Percentiles rank a stretch among this genome's conserved stretches.
Conservation (phyloP, 331 rosid species). For the Quercus tomentella region DNA sequence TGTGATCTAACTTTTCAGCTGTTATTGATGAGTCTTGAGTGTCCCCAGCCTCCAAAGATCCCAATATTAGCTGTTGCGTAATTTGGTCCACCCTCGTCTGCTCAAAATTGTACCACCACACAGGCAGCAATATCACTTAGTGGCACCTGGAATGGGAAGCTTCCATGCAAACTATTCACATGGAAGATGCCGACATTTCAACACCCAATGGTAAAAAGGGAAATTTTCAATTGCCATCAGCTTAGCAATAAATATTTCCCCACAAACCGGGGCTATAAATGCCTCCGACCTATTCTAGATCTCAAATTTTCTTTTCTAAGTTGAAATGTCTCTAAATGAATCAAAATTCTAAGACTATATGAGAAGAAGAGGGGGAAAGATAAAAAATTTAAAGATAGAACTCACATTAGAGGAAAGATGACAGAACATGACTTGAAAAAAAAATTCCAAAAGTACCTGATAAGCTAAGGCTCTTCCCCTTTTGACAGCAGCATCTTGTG, state of each 20-base stretch:
- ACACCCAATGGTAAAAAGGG: constrained; percentile 28
- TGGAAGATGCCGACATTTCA: constrained; percentile 30
- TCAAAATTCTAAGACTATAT: background rate
- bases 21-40: constrained; percentile 26
- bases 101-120: constrained; percentile 55
- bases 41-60: constrained; percentile 37
- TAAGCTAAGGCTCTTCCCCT: constrained; percentile 75
- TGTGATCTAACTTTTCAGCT: constrained; percentile 32
- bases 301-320: background rate
- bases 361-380: background rate
- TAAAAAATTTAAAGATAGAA: background rate
- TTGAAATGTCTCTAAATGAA: background rate
- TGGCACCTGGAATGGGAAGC: constrained; percentile 44
- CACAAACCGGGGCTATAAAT: constrained; percentile 18
- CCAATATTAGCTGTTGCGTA: constrained; percentile 52
- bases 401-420: background rate
- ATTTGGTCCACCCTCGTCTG: constrained; percentile 94
- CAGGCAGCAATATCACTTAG: constrained; percentile 55
- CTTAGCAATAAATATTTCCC: constrained; percentile 18
- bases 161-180: constrained; percentile 41
- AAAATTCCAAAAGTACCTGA: constrained; percentile 57
- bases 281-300: constrained; percentile 10
- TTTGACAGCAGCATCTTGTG: constrained; percentile 68
- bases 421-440: constrained; percentile 15
- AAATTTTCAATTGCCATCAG: constrained; percentile 26